Base-by-base conservation (phyloP, 257 asterid genomes). In the Solanum bulbocastanum region DNA sequence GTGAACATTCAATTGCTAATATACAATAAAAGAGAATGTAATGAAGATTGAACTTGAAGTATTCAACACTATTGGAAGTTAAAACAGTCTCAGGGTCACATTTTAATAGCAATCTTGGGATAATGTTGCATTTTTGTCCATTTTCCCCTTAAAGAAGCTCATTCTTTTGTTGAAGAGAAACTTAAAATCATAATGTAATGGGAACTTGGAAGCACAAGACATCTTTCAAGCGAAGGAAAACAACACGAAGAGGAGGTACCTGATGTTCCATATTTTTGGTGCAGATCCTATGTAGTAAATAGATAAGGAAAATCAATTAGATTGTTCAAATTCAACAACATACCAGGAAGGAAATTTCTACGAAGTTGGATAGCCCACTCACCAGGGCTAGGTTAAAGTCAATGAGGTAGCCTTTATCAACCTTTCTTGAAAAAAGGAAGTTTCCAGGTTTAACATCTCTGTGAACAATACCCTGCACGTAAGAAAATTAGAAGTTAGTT, bases 401-500 rank as follows among this genome's bases (percentile, higher is more conserved):
- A 85, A 97, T 94, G 91, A 97, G 96, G 87, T 92, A 97, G 75
- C 99, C 98, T 91, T 95, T 93, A 88, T 93, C 92, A 90, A 89
- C 88, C 92, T 92, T 94, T 58, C 98, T 93, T 86, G 97, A 93
- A 92, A 93, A 97, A 87, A 97, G 98, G 84, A 97, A 97, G 92
- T 97, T 97, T 58, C 99, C 99, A 74, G 98, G 99, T 90, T 97
- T 97, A 89, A 97, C 97, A 90, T 97, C 99, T 92, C 99, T 93
- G 89, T 97, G 99, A 86, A 95, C 96, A 91, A 97, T 91, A 62
- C 96, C 98, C 99, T 97, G 94, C 52, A 90, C 85, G 89, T 72
- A 85, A 88, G 90, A 49, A 22, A 79, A 86, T 49, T 42, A 83
- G 86, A 84, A 86, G 71, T 36, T 75, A 73, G 56, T 22, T 88